Conservation (phyloP, 2,329 filamentous ascomycete genomes). For the Cercospora brassicicola region DNA sequence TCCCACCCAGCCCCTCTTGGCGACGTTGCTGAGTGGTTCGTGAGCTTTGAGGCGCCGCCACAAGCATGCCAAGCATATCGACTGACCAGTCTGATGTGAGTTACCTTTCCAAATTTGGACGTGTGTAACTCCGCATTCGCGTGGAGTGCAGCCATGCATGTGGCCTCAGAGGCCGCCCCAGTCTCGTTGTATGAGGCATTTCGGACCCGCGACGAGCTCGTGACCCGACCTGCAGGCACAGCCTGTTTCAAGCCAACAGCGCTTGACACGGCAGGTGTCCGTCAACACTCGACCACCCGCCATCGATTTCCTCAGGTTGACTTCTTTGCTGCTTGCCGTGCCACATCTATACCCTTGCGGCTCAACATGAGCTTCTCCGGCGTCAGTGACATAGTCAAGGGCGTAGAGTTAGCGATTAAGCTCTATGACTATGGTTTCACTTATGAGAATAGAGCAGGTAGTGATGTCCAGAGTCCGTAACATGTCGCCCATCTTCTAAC, state of each 20-base stretch:
- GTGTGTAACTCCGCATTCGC: conserved; percentile 2
- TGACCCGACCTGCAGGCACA: conserved; percentile 1
- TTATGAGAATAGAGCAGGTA: conserved; percentile 25
- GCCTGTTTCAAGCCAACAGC: not conserved
- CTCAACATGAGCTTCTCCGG: conserved; percentile 15
- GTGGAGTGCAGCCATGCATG: not conserved
- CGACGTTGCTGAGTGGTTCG: not conserved
- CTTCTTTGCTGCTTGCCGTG: not conserved
- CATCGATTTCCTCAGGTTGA: not conserved
- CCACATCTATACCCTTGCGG: not conserved
- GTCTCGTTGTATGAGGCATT: not conserved
- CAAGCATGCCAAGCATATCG: conserved; percentile 1
- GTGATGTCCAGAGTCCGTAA: not conserved
- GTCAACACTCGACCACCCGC: not conserved
- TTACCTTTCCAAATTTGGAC: not conserved
- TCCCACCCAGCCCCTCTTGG: not conserved
- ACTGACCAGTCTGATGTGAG: not conserved
- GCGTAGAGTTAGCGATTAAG: conserved; percentile 21
- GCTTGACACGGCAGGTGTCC: not conserved
- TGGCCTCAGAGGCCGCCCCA: not conserved
- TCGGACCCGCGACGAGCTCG: not conserved
- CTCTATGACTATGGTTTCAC: conserved; percentile 26
- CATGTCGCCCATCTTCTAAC: not conserved
- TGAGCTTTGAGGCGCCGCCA: conserved; percentile 1
- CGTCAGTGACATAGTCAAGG: conserved; percentile 21